Evolutionary conservation across 495 filamentous ascomycete species (phyloP).

Genomic region (Ramalina intermedia): DNA sequence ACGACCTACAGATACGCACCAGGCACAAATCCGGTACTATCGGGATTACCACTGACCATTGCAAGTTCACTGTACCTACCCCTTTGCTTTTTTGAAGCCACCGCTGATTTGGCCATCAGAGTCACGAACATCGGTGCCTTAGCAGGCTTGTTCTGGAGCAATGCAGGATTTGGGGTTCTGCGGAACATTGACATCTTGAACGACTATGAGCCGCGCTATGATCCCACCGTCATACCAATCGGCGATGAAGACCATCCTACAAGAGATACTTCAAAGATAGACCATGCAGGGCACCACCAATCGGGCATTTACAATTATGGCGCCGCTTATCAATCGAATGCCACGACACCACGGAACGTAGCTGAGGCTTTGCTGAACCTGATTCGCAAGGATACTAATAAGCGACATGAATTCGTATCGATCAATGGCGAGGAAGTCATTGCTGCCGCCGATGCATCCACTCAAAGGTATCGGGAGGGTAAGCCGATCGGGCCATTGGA

Average conservation of each 20-base stretch:
- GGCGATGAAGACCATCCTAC: conserved; percentile 20
- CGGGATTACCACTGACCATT: conserved; percentile 34
- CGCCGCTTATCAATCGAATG: conserved; percentile 50
- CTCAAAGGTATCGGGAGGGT: conserved; percentile 51
- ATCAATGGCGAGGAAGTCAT: conserved; percentile 43
- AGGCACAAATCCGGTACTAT: conserved; percentile 38
- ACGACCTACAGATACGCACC: conserved; percentile 33
- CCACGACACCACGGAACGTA: conserved; percentile 56
- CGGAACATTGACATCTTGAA: conserved; percentile 43
- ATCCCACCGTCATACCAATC: conserved; percentile 73
- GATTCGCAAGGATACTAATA: conserved; percentile 46
- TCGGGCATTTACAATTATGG: conserved; percentile 67
- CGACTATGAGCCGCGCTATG: conserved; percentile 48
- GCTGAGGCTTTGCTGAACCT: conserved; percentile 54
- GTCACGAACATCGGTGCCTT: conserved; percentile 39
- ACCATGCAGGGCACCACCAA: conserved; percentile 5
- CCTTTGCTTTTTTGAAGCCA: not conserved
- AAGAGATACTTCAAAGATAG: conserved; percentile 12
- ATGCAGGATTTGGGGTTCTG: conserved; percentile 56
- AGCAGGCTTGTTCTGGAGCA: conserved; percentile 52
- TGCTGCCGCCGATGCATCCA: conserved; percentile 55
- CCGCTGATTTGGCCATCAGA: conserved; percentile 20
- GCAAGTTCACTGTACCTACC: conserved; percentile 34
- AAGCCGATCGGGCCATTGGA: conserved; percentile 54
- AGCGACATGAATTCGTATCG: conserved; percentile 56